Base-by-base conservation (phyloP, 2,329 filamentous ascomycete species). In the Colletotrichum sp. region DNA sequence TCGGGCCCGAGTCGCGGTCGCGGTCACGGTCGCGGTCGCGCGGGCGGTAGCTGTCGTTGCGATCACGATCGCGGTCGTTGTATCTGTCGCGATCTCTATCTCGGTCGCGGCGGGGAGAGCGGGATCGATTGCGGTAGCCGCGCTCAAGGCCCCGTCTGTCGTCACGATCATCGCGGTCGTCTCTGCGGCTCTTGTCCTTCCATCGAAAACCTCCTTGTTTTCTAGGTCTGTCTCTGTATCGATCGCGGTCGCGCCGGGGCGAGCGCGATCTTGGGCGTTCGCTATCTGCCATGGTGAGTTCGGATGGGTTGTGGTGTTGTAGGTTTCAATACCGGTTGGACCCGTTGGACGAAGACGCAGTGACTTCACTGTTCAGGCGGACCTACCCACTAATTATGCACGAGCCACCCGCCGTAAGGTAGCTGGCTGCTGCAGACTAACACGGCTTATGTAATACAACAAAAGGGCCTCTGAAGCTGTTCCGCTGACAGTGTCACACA, bases 121-220 rank as follows among this genome's bases (percentile, higher is more conserved):
- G 83, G 28, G 85, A 86, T 25, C 86, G 85, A 72, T 87, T 87
- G 63, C 87, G 82, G 75, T 91, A 91, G 68, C 90, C 90, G 77
- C 90, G 85, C 73, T 91, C 88, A 77, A 90, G 84, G 19, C 78
- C 77, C 74, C 87, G 79, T 59, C 76, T 68, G 22, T 82, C 79
- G 61, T 82, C 81, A 59, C 84, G 82, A 22, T 88, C 85, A 48
- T 85, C 83, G 8, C 82, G 81, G 15, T 85, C 82, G 76, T 88
- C 85, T 68, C 89, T 86, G 68, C 86, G 85, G 52, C 89, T 86
- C 79, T 87, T 89, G 69, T 91, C 90, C 79, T 93, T 93, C 87
- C 89, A 92, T 78, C 88, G 88, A 79, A 93, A 91, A 6, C 89
- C 88, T 72, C 77, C 77, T 60, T 78, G 77, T 16, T 77, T 77